Conservation (phyloP, 78 protist species). For the slime mould (Dictyostelium discoideum) region DNA sequence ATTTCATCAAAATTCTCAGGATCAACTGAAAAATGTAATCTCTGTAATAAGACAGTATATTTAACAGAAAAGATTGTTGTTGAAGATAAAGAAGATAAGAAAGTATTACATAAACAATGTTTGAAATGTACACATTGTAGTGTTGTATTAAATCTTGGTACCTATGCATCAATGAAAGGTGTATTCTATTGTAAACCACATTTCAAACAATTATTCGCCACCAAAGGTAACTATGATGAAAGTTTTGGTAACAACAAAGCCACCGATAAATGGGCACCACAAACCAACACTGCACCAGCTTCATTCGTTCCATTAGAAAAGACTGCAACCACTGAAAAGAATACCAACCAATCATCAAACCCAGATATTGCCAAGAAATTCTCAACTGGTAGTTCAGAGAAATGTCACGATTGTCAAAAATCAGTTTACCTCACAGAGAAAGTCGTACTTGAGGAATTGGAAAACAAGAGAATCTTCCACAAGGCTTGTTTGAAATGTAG, state of each 20-base stretch:
- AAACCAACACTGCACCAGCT: background rate
- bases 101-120: constrained; percentile 74
- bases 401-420: constrained; percentile 64
- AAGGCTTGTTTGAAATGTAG: constrained; percentile 74
- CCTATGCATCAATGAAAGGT: constrained; percentile 80
- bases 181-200: constrained; percentile 84
- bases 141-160: constrained; percentile 62
- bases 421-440: constrained; percentile 79
- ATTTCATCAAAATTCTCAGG: constrained; percentile 25
- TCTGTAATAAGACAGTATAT: constrained; percentile 40
- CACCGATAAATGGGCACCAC: constrained; percentile 45
- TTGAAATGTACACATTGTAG: constrained; percentile 64
- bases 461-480: constrained; percentile 62
- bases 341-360: constrained; percentile 47
- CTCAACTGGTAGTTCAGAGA: constrained; percentile 11
- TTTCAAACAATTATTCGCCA: constrained; percentile 79
- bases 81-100: constrained; percentile 58
- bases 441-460: constrained; percentile 79
- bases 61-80: constrained; percentile 33
- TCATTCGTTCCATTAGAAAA: constrained; percentile 71
- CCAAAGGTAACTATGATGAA: constrained; percentile 56
- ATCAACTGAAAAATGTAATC: constrained; percentile 34
- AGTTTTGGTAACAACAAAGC: constrained; percentile 3
- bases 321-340: constrained; percentile 14
- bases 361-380: constrained; percentile 80